phyloP scores from a whole-genome alignment of 805 yeast genomes.

The Hagleromyces aurorensis region DNA sequence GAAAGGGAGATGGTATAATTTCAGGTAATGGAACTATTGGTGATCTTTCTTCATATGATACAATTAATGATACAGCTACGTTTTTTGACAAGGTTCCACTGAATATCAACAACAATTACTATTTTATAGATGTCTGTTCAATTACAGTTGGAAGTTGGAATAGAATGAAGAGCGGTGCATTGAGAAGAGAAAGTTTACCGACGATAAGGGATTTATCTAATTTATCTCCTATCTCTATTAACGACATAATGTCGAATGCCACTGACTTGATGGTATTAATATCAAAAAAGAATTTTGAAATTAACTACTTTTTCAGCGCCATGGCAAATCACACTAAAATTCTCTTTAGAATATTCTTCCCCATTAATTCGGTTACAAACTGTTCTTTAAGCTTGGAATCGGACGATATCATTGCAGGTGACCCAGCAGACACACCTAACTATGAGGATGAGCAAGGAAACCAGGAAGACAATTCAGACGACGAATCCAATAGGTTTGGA shows the following conservation, averaged over 20 bases:
- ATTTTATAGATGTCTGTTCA: conserved; percentile 58
- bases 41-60: conserved; percentile 7
- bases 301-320: conserved; percentile 73
- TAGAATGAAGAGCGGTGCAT: conserved; percentile 58
- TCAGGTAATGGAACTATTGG: conserved; percentile 8
- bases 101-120: conserved; percentile 55
- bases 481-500: conserved; percentile 22
- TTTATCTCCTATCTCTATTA: conserved; percentile 58
- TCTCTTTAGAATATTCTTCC: conserved; percentile 64
- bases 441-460: conserved; percentile 4
- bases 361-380: conserved; percentile 50
- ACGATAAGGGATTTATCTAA: conserved; percentile 44
- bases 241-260: conserved; percentile 51
- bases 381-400: conserved; percentile 49
- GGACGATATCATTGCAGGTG: conserved; percentile 25
- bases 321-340: conserved; percentile 59
- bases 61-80: conserved; percentile 11
- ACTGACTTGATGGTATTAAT: conserved; percentile 66
- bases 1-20: conserved; percentile 3
- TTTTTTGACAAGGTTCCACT: conserved; percentile 41
- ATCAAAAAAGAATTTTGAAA: conserved; percentile 61
- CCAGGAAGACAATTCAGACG: conserved; percentile 15
- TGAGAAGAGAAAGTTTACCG: conserved; percentile 31
- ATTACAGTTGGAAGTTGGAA: conserved; percentile 78
- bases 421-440: conserved; percentile 10